phyloP scores from a whole-genome alignment of 2,329 filamentous ascomycete genomes.

The Botrytis aclada region DNA sequence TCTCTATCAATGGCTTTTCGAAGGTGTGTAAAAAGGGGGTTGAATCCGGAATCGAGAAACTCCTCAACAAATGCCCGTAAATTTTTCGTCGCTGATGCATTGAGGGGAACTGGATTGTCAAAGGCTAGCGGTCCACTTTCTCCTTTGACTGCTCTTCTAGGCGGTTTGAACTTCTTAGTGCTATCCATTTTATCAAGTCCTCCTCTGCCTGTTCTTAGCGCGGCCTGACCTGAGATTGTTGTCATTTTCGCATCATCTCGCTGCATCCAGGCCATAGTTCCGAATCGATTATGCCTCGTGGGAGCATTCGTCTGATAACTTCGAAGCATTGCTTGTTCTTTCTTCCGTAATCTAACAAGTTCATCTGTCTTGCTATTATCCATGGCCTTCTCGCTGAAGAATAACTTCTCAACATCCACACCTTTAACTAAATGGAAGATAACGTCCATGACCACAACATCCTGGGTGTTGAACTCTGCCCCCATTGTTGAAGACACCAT shows the following conservation, averaged over 20 bases:
- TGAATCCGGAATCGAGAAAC: slow-evolving; percentile 93
- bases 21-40: slow-evolving; percentile 80
- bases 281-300: slow-evolving; percentile 88
- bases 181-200: slow-evolving; percentile 86
- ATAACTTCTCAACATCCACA: slow-evolving; percentile 78
- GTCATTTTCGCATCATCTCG: slow-evolving; percentile 79
- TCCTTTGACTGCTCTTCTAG: slow-evolving; percentile 60
- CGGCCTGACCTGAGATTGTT: slow-evolving; percentile 84
- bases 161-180: slow-evolving; percentile 85
- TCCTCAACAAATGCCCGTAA: slow-evolving; percentile 84
- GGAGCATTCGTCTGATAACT: slow-evolving; percentile 75
- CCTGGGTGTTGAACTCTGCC: slow-evolving; percentile 87
- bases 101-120: slow-evolving; percentile 68
- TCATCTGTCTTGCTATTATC: slow-evolving; percentile 68
- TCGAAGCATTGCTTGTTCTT: slow-evolving; percentile 80
- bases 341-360: slow-evolving; percentile 69
- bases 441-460: slow-evolving; percentile 85
- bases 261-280: slow-evolving; percentile 96
- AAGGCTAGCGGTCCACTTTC: slow-evolving; percentile 70
- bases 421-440: slow-evolving; percentile 92
- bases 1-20: slow-evolving; percentile 89
- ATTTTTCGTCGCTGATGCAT: slow-evolving; percentile 68
- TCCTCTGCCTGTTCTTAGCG: slow-evolving; percentile 67
- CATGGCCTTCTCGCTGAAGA: slow-evolving; percentile 74
- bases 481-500: slow-evolving; percentile 90